These are phyloP conservation scores for Populus trichocarpa DNA, from an alignment of 441 rosid genomes.

Conservation along the genomic window DNA sequence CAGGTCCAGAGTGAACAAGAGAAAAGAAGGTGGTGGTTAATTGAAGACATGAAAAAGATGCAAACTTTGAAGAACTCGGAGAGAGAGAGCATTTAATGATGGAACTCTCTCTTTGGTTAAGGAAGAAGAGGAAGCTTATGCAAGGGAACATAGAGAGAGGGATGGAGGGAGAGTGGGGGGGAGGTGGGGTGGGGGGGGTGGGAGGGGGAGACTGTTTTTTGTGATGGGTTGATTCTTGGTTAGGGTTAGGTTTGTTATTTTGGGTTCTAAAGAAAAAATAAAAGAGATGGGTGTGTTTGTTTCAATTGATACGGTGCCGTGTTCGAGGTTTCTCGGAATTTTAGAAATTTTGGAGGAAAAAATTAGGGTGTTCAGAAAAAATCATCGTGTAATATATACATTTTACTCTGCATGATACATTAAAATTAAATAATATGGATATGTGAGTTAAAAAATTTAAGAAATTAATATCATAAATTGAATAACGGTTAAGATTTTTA, in stretches of 20 bases:
- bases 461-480: too few relatives aligned
- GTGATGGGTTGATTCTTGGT: background rate
- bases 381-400: background rate
- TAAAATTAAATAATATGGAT: background rate
- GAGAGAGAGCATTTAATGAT: slow-evolving; percentile 54
- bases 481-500: too few relatives aligned
- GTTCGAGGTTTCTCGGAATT: background rate
- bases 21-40: slow-evolving; percentile 35
- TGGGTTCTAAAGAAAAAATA: background rate
- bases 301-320: background rate
- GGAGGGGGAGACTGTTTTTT: too few relatives aligned
- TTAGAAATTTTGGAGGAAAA: background rate
- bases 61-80: slow-evolving; percentile 18
- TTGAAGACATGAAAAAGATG: slow-evolving; percentile 73
- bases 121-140: slow-evolving; percentile 25
- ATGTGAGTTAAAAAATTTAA: too few relatives aligned
- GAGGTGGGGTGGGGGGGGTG: too few relatives aligned
- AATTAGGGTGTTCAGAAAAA: background rate
- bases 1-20: slow-evolving; percentile 38
- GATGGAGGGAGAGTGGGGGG: background rate
- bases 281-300: background rate
- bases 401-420: background rate
- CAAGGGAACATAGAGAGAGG: slow-evolving; percentile 36
- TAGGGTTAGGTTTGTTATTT: background rate
- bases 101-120: slow-evolving; percentile 42